These are phyloP conservation scores for Globisporangium acanthophoron DNA, from an alignment of 352 stramenopile species.

Conservation along the genomic window DNA sequence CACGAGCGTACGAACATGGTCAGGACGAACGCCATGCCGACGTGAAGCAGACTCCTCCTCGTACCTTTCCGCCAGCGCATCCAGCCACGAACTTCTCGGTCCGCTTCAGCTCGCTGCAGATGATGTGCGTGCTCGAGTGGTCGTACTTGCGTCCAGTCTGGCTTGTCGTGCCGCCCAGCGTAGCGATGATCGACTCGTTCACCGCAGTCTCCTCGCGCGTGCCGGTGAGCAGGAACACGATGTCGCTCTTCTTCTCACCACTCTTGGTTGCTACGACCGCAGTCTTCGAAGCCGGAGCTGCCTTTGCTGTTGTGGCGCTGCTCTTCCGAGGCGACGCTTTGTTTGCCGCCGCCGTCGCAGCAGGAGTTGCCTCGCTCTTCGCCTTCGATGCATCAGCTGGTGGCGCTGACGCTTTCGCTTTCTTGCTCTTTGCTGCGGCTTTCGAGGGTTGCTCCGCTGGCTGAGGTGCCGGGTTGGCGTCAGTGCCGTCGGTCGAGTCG, in stretches of 20 bases:
- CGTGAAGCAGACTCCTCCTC: neutral
- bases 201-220: slow-evolving; percentile 61
- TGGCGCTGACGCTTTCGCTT: slow-evolving; percentile 4
- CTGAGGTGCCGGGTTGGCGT: neutral
- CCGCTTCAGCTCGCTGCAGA: slow-evolving; percentile 82
- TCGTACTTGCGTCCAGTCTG: slow-evolving; percentile 67
- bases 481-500: neutral
- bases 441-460: neutral
- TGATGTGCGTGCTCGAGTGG: slow-evolving; percentile 72
- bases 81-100: slow-evolving; percentile 86
- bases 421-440: slow-evolving; percentile 15
- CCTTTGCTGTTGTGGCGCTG: neutral
- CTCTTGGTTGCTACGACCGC: slow-evolving; percentile 10
- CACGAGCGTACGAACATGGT: neutral
- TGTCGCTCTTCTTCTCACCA: neutral
- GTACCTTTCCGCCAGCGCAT: slow-evolving; percentile 77
- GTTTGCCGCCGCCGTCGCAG: neutral
- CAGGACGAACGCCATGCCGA: neutral
- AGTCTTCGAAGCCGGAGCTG: slow-evolving; percentile 7
- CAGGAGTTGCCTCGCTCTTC: slow-evolving; percentile 4
- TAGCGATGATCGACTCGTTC: slow-evolving; percentile 73
- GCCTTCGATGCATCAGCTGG: neutral
- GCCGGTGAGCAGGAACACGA: slow-evolving; percentile 70
- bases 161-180: slow-evolving; percentile 56
- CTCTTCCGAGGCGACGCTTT: slow-evolving; percentile 10